Evolutionary conservation across 1,139 yeast species (phyloP), one percentile per base, ranked within the genome.

Genomic region (Protomyces arabidopsidicola): DNA sequence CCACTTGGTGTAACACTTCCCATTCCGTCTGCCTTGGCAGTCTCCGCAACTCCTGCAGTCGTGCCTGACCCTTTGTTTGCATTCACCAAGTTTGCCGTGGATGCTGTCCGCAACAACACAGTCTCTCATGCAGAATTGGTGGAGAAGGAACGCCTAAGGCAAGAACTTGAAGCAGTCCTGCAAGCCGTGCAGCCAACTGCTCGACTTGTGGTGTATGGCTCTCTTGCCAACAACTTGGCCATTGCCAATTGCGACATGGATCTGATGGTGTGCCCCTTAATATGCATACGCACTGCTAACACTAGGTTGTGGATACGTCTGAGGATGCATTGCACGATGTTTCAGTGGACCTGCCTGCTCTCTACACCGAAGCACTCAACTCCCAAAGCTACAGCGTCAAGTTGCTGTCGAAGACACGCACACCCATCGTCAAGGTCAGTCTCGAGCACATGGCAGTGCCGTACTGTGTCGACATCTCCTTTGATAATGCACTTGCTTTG

Each of bases 171-270:
- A 34, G 24, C 53, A 5, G 52, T 56, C 3, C 34, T 62, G 31
- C 55, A 48, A 31, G 48, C 53, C 6, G 20, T 56, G 18, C 61
- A 62, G 22, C 56, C 60, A 8, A 55, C 56, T 31, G 65, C 65
- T 9, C 31, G 36, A 14, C 24, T 64, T 9, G 58, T 53, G 9
- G 50, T 62, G 0, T 65, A 66, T 31, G 67, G 67, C 20, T 66
- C 68, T 35, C 50, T 65, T 22, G 65, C 55, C 22, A 55, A 42
- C 39, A 66, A 63, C 5, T 31, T 65, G 16, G 64, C 66, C 6
- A 27, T 60, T 16, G 55, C 56, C 10, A 53, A 60, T 34, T 67
- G 68, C 6, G 67, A 65, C 51, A 58, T 65, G 39, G 67, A 65
- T 45, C 50, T 65, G 18, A 64, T 67, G 54, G 65, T 18, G 18